Evolutionary conservation across 257 asterid genomes (phyloP).

Genomic region (Solanum pinnatisectum): DNA sequence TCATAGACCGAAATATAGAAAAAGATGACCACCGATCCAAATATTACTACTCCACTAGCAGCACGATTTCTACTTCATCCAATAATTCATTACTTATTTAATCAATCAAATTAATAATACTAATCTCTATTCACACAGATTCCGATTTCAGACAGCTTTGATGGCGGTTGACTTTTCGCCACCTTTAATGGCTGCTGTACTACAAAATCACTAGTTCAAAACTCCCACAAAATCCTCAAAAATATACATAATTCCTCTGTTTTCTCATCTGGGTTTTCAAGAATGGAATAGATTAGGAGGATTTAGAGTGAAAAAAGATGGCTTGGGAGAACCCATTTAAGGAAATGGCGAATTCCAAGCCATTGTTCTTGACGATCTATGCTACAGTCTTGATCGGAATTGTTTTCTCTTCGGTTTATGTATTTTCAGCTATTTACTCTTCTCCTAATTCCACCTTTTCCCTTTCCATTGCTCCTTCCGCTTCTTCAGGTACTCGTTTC

Average conservation of each 20-base stretch:
- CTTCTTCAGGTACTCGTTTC: constrained; percentile 4
- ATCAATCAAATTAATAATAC: not conserved
- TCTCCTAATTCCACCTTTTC: constrained; percentile 32
- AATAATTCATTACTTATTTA: not conserved
- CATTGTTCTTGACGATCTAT: constrained; percentile 77
- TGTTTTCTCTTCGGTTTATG: constrained; percentile 64
- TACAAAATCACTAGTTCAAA: not conserved
- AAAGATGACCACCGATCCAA: not conserved
- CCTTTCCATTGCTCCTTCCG: constrained; percentile 27
- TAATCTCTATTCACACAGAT: not conserved
- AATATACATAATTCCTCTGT: not conserved
- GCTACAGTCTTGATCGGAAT: constrained; percentile 67
- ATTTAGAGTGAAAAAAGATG: not conserved
- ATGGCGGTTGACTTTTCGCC: not conserved
- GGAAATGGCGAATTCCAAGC: constrained; percentile 75
- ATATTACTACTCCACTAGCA: not conserved
- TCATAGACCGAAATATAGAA: not conserved
- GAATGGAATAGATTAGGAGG: not conserved
- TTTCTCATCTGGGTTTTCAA: not conserved
- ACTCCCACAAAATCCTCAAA: not conserved
- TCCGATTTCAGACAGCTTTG: not conserved
- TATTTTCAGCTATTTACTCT: constrained; percentile 77
- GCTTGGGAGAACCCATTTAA: constrained; percentile 32
- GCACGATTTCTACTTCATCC: not conserved
- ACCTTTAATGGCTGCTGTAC: not conserved